phyloP scores from a whole-genome alignment of 1,284 basidiomycete genomes.

The Chalciporus sp. region DNA sequence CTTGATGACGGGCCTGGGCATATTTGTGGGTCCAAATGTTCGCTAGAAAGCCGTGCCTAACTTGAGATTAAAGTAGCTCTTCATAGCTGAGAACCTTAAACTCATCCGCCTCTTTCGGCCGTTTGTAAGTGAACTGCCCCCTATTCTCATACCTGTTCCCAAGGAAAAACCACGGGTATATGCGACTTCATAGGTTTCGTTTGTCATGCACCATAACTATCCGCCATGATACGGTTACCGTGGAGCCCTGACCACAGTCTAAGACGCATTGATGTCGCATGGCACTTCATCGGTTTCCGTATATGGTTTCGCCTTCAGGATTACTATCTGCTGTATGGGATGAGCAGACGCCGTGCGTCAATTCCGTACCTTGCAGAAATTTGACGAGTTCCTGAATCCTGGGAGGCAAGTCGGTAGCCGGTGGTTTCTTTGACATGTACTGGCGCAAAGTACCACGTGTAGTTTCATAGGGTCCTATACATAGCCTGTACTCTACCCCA shows the following conservation, averaged over 20 bases:
- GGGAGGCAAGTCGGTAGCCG: not conserved
- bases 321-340: not conserved
- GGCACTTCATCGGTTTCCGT: constrained; percentile 22
- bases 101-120: not conserved
- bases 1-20: not conserved
- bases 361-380: not conserved
- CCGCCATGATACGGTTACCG: not conserved
- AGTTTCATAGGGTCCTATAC: not conserved
- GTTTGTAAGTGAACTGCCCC: not conserved
- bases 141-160: not conserved
- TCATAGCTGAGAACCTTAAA: not conserved
- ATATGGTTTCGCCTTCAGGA: not conserved
- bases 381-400: not conserved
- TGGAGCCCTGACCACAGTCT: not conserved
- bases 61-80: not conserved
- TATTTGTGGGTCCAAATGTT: not conserved
- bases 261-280: constrained; percentile 1
- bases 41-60: not conserved
- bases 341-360: not conserved
- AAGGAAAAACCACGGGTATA: not conserved
- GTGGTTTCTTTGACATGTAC: not conserved
- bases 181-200: not conserved
- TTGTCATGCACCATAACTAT: not conserved
- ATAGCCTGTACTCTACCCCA: not conserved
- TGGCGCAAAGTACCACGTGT: not conserved